Percentiles rank a stretch among this genome's conserved stretches.
Conservation (phyloP, 805 yeast genomes). For the Saccharomycopsis sp. region DNA sequence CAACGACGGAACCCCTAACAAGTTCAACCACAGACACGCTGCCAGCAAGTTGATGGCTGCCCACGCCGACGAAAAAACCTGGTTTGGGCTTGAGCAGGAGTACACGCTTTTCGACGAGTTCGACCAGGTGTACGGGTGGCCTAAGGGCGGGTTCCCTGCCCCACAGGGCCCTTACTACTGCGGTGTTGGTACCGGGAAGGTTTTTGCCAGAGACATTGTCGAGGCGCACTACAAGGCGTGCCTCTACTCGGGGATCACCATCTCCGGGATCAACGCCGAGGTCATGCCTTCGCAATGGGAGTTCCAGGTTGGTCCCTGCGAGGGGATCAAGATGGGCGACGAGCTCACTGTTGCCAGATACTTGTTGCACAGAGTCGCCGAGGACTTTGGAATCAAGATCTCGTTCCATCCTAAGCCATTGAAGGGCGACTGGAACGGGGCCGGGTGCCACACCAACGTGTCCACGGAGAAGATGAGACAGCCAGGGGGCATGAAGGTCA, state of each 20-base stretch:
- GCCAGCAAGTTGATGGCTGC: conserved; percentile 93
- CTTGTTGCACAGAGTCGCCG: conserved; percentile 89
- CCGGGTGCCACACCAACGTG: conserved; percentile 99
- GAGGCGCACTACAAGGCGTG: conserved; percentile 99
- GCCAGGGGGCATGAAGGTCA: conserved; percentile 93
- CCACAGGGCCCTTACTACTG: conserved; percentile 99
- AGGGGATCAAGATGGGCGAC: conserved; percentile 95
- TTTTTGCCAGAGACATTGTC: conserved; percentile 94
- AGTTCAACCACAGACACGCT: conserved; percentile 96
- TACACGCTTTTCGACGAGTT: conserved; percentile 91
- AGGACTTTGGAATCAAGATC: conserved; percentile 97
- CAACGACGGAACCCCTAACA: conserved; percentile 98
- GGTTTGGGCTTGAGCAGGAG: conserved; percentile 99
- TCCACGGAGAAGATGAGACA: conserved; percentile 87
- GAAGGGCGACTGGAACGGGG: conserved; percentile 99
- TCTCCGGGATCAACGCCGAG: conserved; percentile 98
- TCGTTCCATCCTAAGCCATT: conserved; percentile 99
- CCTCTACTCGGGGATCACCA: conserved; percentile 81
- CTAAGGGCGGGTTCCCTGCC: conserved; percentile 99
- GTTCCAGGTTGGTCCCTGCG: conserved; percentile 98
- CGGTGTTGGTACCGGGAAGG: conserved; percentile 99
- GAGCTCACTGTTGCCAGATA: conserved; percentile 95
- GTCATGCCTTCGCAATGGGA: conserved; percentile 99
- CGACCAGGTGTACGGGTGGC: conserved; percentile 96
- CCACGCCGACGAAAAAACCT: conserved; percentile 73